A percentile compares a stretch with the other conserved stretches of the same genome.
phyloP scores from a whole-genome alignment of 1,284 basidiomycete species.

The Abortiporus biennis region DNA sequence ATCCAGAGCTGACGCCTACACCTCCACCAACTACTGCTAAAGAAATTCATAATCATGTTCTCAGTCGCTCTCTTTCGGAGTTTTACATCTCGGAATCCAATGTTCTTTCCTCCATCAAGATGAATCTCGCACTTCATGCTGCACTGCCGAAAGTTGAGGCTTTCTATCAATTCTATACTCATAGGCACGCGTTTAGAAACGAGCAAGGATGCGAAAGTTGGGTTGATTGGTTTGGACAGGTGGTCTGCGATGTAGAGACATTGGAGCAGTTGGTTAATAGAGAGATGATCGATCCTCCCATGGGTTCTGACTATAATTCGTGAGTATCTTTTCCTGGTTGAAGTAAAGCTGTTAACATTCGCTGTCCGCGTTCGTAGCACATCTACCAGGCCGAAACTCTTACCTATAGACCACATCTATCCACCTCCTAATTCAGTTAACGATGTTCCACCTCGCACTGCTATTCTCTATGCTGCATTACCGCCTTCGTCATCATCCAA shows the following conservation, averaged over 20 bases:
- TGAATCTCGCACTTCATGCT: conserved; percentile 63
- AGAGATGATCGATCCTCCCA: conserved; percentile 44
- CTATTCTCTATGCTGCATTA: conserved; percentile 69
- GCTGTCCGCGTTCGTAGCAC: conserved; percentile 7
- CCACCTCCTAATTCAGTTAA: conserved; percentile 36
- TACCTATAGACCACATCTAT: conserved; percentile 70
- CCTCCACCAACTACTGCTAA: conserved; percentile 36
- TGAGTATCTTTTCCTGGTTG: conserved; percentile 21
- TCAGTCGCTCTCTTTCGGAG: conserved; percentile 42
- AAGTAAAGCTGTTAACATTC: conserved; percentile 11
- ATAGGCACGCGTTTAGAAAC: conserved; percentile 7
- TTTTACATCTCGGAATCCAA: conserved; percentile 45
- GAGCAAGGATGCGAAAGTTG: conserved; percentile 61
- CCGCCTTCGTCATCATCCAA: conserved; percentile 52
- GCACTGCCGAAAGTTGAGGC: conserved; percentile 70
- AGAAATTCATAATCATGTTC: conserved; percentile 45
- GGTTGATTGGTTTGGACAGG: conserved; percentile 84
- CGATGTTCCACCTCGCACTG: conserved; percentile 45
- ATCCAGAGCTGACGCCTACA: conserved; percentile 36
- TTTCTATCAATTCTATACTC: conserved; percentile 59
- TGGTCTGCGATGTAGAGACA: conserved; percentile 67
- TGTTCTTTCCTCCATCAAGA: conserved; percentile 45
- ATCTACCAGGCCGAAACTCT: conserved; percentile 33
- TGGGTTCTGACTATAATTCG: conserved; percentile 16
- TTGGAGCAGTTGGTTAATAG: conserved; percentile 51